phyloP scores from a whole-genome alignment of 2,329 filamentous ascomycete species.

The Xylariaceae sp. region DNA sequence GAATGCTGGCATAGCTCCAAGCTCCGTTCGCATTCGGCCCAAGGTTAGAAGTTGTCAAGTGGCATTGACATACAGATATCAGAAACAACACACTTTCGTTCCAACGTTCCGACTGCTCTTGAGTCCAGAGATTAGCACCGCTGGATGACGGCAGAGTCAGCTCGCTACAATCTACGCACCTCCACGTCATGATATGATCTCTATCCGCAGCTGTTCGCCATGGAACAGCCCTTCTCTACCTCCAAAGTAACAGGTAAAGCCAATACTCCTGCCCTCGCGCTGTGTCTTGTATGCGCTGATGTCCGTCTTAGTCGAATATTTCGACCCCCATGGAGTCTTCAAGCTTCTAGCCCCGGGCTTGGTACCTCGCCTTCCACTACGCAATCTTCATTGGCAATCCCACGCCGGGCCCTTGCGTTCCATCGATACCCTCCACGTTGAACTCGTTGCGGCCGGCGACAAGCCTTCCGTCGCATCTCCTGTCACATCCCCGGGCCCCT shows the following conservation, averaged over 20 bases:
- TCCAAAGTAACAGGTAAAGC: conserved; percentile 70
- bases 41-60: no score
- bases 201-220: conserved; percentile 36
- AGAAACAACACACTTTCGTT: no score
- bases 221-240: conserved; percentile 65
- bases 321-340: conserved; percentile 87
- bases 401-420: conserved; percentile 86
- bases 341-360: conserved; percentile 75
- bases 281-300: conserved; percentile 9
- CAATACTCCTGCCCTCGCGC: conserved; percentile 1
- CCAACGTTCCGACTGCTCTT: no score
- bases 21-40: no score
- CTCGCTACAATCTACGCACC: no score
- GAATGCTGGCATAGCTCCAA: no score
- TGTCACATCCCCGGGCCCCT: conserved; percentile 30
- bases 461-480: conserved; percentile 32
- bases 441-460: conserved; percentile 65
- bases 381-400: conserved; percentile 96
- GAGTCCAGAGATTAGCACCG: no score
- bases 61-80: no score
- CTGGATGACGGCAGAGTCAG: no score
- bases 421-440: conserved; percentile 87
- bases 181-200: conserved; percentile 25
- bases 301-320: conserved; percentile 74
- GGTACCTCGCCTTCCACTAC: conserved; percentile 73